Base-by-base conservation (phyloP, 352 stramenopile species). In the Globisporangium alternatum region DNA sequence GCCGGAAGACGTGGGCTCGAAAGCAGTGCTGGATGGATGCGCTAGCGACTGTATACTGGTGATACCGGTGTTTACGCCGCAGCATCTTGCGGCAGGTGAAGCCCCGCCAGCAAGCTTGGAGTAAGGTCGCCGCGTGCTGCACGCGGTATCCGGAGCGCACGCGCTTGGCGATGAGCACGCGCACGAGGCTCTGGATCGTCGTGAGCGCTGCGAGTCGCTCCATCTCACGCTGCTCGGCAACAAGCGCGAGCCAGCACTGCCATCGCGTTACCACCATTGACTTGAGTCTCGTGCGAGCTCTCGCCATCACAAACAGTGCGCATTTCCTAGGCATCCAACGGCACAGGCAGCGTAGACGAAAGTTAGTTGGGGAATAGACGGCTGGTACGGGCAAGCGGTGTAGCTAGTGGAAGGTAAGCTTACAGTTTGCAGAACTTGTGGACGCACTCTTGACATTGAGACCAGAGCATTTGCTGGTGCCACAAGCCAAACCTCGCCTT, bases 131-230 rank as follows among this genome's bases (percentile, higher is more conserved):
- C 3, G 69, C 68, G 49, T 61, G 59, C 5, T 80, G 55, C 4
- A 84, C 17, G 22, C 72, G 62, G 45, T 78, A 68, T 2, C 54
- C 61, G 4, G 60, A 59, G 2, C 68, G 71, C 10, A 55, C 39
- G 8, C 44, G 65, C 54, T 70, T 84, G 0, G 68, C 76, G 25
- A 73, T 56, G 15, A 76, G 10, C 10, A 68, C 58, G 10, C 77
- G 71, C 21, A 71, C 43, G 70, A 79, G 89, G n/a, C 77, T 88
- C 65, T 91, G 81, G 47, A 93, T 72, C 1, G 68, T 72, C 13
- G 80, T 44, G 17, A 68, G 44, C n/a, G 75, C 79, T 21, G 80
- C 83, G 13, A 88, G 60, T 1, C 37, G 13, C 60, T 91, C 83
- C 15, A 74, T 41, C 0, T 80, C 68, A 1, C 31, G 67, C 47